These are phyloP conservation scores for Parasitella parasitica DNA, from an alignment of 371 early-diverging fungal genomes.

Conservation along the genomic window DNA sequence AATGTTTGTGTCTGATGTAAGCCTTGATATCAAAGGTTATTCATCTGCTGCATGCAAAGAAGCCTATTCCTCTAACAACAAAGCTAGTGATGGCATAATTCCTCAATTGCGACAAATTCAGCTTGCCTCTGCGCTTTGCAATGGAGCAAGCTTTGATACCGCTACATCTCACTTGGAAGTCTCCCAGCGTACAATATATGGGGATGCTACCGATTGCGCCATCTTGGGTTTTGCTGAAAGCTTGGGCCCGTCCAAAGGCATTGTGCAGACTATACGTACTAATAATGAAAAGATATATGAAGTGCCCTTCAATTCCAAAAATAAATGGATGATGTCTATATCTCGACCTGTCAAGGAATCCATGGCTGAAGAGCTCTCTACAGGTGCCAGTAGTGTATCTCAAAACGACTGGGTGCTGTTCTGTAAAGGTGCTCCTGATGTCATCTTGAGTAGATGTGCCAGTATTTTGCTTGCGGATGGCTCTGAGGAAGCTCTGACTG, in stretches of 20 bases:
- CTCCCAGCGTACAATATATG: slow-evolving; percentile 56
- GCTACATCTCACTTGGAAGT: slow-evolving; percentile 42
- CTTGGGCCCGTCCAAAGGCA: slow-evolving; percentile 22
- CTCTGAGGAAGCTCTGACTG: slow-evolving; percentile 39
- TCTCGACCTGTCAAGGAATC: slow-evolving; percentile 17
- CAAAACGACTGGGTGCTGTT: slow-evolving; percentile 40
- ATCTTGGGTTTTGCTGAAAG: slow-evolving; percentile 60
- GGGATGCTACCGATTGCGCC: slow-evolving; percentile 81
- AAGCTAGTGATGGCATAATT: slow-evolving; percentile 16
- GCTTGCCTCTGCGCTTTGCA: slow-evolving; percentile 61
- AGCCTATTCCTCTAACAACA: neutral
- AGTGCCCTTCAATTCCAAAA: slow-evolving; percentile 72
- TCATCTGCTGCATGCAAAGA: slow-evolving; percentile 24
- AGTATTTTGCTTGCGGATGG: slow-evolving; percentile 44
- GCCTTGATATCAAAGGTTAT: slow-evolving; percentile 38
- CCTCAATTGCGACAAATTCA: slow-evolving; percentile 46
- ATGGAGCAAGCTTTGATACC: slow-evolving; percentile 60
- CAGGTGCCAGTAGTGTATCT: slow-evolving; percentile 6
- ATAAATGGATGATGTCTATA: slow-evolving; percentile 70
- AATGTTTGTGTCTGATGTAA: slow-evolving; percentile 58
- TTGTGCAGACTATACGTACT: slow-evolving; percentile 18
- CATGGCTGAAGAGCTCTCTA: slow-evolving; percentile 30
- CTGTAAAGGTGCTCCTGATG: slow-evolving; percentile 83
- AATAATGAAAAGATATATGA: slow-evolving; percentile 46
- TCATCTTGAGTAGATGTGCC: slow-evolving; percentile 56